Base-by-base conservation (phyloP, 1,284 basidiomycete genomes). In the Exobasidium rhododendri region DNA sequence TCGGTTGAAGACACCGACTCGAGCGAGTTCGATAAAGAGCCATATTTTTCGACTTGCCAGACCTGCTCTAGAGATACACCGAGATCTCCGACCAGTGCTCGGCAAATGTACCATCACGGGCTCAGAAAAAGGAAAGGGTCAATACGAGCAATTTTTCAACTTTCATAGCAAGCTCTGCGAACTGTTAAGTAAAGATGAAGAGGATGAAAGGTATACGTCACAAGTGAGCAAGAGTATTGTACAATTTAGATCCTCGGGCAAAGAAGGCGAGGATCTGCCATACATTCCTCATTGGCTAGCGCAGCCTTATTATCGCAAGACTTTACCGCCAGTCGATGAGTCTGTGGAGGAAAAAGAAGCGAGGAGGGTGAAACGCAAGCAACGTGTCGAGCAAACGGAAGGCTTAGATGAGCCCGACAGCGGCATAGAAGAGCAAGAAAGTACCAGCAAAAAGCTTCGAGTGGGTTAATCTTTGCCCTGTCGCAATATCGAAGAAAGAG, bases 21-120 rank as follows among this genome's bases (percentile, higher is more conserved):
- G 85, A 0, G 79, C 84, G 31, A 88, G 88, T 65, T 91, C 91
- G 0, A 85, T 97, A 69, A 94, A 96, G 77, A 88, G 90, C 0
- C 94, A 98, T 75, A 78, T 98, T 31, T 97, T 97, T 85, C 92
- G 94, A 78, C 81, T 97, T 26, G 86, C 96, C 81, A 86, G 89
- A 0, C 90, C 92, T 0, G 88, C 88, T 0, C 82, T 97, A 31
- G 83, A 82, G 20, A 73, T 83, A 35, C 87, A 92, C 70, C 83
- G 82, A 0, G 91, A 93, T 74, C 79, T 96, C 51, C 83, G 94
- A 24, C 87, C 89, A 63, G 81, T 82, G 70, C 78, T 94, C 2
- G 90, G 89, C 0, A 83, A 81, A 20, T 57, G 63, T 1, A 58
- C 67, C 10, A 65, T 69, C 63, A 55, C 70, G 62, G 43, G 69